phyloP scores from a whole-genome alignment of 441 rosid species.

The Gossypium lobatum region DNA sequence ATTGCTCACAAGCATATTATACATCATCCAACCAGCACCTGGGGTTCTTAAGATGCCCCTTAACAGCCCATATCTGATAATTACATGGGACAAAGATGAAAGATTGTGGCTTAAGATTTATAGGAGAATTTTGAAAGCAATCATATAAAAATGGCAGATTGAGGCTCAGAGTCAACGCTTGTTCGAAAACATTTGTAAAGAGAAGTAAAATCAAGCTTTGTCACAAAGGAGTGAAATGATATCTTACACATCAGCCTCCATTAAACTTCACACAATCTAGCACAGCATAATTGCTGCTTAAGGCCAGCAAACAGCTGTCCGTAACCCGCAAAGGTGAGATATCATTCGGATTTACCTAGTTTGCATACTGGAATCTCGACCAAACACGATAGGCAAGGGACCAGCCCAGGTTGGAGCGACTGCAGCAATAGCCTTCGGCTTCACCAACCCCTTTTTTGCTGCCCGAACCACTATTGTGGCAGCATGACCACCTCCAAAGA shows the following conservation, averaged over 20 bases:
- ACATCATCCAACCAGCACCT: conserved; percentile 83
- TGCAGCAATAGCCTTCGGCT: conserved; percentile 76
- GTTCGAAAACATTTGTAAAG: not conserved
- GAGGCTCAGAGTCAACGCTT: not conserved
- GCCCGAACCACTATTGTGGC: conserved; percentile 68
- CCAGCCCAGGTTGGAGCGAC: conserved; percentile 95
- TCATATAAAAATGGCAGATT: not conserved
- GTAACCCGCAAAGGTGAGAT: not conserved
- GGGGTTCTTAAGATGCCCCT: conserved; percentile 81
- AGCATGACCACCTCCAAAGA: conserved; percentile 88
- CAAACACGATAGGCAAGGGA: conserved; percentile 86
- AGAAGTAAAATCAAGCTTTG: not conserved
- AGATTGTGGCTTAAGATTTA: not conserved
- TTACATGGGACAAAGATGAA: not conserved
- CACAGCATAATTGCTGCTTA: not conserved
- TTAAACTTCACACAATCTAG: not conserved
- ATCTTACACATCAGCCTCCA: not conserved
- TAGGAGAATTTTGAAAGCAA: not conserved
- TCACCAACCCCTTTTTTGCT: conserved; percentile 59
- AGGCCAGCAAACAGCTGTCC: not conserved
- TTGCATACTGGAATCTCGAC: conserved; percentile 80
- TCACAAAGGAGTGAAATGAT: not conserved
- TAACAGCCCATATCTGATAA: conserved; percentile 65
- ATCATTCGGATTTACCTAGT: conserved; percentile 42
- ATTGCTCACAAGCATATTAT: conserved; percentile 87